Conservation (phyloP, 306 rosid genomes). For the Senna siamea region DNA sequence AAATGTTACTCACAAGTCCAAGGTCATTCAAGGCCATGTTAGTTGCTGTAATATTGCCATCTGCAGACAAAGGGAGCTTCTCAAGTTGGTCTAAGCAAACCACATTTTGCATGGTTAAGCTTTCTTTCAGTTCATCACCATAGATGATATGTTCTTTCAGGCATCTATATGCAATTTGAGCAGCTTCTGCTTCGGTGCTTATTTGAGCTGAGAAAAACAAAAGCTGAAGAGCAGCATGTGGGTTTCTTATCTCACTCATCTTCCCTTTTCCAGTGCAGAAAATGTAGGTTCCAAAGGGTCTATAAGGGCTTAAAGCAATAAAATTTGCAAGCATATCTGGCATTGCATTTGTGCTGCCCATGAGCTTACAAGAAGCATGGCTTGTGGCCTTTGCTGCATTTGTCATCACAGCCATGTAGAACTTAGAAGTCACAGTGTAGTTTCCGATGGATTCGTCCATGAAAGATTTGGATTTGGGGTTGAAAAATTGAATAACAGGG, state of each 20-base stretch:
- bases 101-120: slow-evolving; percentile 46
- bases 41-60: slow-evolving; percentile 22
- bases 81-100: slow-evolving; percentile 44
- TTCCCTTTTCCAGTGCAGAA: slow-evolving; percentile 59
- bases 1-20: slow-evolving; percentile 59
- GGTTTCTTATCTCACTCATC: slow-evolving; percentile 52
- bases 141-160: slow-evolving; percentile 57
- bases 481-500: slow-evolving; percentile 43
- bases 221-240: slow-evolving; percentile 72
- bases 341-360: slow-evolving; percentile 69
- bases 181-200: slow-evolving; percentile 27
- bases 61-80: slow-evolving; percentile 47
- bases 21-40: slow-evolving; percentile 55
- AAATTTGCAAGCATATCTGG: slow-evolving; percentile 56
- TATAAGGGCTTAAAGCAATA: slow-evolving; percentile 70
- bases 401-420: slow-evolving; percentile 58
- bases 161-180: slow-evolving; percentile 30
- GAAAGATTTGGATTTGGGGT: slow-evolving; percentile 13
- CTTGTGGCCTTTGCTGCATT: slow-evolving; percentile 55
- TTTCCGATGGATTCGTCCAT: not conserved
- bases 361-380: slow-evolving; percentile 68
- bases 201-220: slow-evolving; percentile 63
- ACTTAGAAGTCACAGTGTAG: not conserved
- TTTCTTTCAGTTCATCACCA: slow-evolving; percentile 35
- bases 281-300: slow-evolving; percentile 76